Evolutionary conservation across 2,329 filamentous ascomycete genomes (phyloP).

Genomic region (Bimuria novae-zelandiae): DNA sequence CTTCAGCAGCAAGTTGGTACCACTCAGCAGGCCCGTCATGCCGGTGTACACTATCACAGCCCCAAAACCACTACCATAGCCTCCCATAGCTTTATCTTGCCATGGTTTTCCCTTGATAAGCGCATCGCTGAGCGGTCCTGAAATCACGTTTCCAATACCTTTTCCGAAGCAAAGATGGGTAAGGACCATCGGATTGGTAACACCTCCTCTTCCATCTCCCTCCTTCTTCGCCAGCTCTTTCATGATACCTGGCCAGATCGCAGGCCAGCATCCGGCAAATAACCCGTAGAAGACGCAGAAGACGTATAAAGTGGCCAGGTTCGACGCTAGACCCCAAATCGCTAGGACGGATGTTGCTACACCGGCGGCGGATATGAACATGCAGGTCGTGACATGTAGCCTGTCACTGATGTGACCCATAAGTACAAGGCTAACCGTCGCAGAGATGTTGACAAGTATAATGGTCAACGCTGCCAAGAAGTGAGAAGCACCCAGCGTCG

Average conservation of each 20-base stretch:
- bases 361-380: slow-evolving; percentile 39
- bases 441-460: slow-evolving; percentile 36
- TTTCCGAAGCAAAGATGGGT: slow-evolving; percentile 49
- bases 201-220: slow-evolving; percentile 28
- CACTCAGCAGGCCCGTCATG: slow-evolving; percentile 30
- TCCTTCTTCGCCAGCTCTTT: slow-evolving; percentile 37
- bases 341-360: slow-evolving; percentile 2
- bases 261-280: slow-evolving; percentile 38
- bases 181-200: slow-evolving; percentile 47
- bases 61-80: slow-evolving; percentile 48
- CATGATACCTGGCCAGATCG: slow-evolving; percentile 47
- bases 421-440: slow-evolving; percentile 33
- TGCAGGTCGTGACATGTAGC: slow-evolving; percentile 40
- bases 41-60: slow-evolving; percentile 46
- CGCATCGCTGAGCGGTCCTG: slow-evolving; percentile 51
- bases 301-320: slow-evolving; percentile 38
- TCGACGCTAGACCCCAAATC: slow-evolving; percentile 48
- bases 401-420: slow-evolving; percentile 38
- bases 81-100: slow-evolving; percentile 35
- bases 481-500: slow-evolving; percentile 27
- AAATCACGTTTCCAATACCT: slow-evolving; percentile 53
- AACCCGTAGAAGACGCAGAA: slow-evolving; percentile 47
- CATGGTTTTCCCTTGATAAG: slow-evolving; percentile 36
- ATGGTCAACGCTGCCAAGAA: slow-evolving; percentile 33
- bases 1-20: slow-evolving; percentile 8